Conservation (phyloP, 176 grass and related monocot genomes). For the Phragmites australis region DNA sequence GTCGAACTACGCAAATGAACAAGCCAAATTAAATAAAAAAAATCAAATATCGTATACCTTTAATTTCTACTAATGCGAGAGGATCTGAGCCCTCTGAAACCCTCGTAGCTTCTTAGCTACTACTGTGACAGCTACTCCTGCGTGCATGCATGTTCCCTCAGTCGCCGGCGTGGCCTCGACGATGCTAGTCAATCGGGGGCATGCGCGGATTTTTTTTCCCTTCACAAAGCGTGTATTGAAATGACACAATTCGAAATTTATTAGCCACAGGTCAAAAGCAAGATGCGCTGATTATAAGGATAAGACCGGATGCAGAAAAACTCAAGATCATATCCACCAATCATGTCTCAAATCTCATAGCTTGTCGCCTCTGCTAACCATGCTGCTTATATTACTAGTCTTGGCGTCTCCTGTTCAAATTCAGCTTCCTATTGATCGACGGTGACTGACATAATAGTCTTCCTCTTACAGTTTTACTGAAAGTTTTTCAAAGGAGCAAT, state of each 20-base stretch:
- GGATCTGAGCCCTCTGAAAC: too few species aligned
- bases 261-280: neutral
- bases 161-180: too few species aligned
- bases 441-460: neutral
- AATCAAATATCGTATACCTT: too few species aligned
- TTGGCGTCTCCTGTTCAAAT: neutral
- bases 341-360: neutral
- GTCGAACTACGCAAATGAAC: too few species aligned
- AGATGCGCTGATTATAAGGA: neutral
- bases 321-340: neutral
- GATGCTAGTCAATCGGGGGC: too few species aligned
- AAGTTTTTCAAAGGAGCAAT: too few species aligned
- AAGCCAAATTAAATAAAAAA: too few species aligned
- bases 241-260: neutral
- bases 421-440: neutral
- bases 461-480: too few species aligned
- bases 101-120: too few species aligned
- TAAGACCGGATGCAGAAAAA: neutral
- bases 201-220: neutral
- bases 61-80: too few species aligned
- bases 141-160: too few species aligned
- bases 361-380: neutral
- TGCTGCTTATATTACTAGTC: neutral
- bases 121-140: too few species aligned
- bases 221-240: neutral